Percentiles rank a stretch among this genome's conserved stretches.
Conservation (phyloP, 2,329 filamentous ascomycete genomes). For the Botryotinia narcissicola region DNA sequence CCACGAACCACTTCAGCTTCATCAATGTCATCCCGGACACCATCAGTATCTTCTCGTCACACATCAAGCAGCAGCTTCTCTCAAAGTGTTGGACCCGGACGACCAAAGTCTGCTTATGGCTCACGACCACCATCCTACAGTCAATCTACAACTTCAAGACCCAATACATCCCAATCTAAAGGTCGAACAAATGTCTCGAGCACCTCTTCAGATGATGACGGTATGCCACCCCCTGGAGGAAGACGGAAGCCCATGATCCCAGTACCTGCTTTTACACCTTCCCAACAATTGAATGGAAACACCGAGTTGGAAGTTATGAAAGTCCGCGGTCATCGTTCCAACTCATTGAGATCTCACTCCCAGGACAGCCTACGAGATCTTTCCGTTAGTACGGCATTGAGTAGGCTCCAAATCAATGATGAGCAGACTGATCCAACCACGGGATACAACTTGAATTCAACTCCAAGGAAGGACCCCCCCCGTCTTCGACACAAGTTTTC, state of each 20-base stretch:
- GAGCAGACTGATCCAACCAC: constrained; percentile 24
- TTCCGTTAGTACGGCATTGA: constrained; percentile 42
- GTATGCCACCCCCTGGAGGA: constrained; percentile 32
- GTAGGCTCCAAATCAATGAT: constrained; percentile 34
- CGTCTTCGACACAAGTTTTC: constrained; percentile 29
- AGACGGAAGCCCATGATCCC: constrained; percentile 53
- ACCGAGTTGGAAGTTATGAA: constrained; percentile 32
- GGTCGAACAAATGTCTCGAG: constrained; percentile 44
- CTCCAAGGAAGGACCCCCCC: constrained; percentile 21
- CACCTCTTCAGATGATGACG: constrained; percentile 39
- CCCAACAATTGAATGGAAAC: constrained; percentile 27
- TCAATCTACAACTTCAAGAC: constrained; percentile 49
- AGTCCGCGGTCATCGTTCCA: constrained; percentile 36
- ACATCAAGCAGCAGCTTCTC: constrained; percentile 51
- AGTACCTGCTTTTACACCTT: constrained; percentile 37
- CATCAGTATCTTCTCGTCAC: constrained; percentile 44
- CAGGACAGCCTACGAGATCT: constrained; percentile 36
- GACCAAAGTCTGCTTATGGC: constrained; percentile 45
- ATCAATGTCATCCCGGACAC: constrained; percentile 42
- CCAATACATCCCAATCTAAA: constrained; percentile 42
- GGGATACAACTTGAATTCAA: constrained; percentile 25
- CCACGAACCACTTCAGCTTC: constrained; percentile 38
- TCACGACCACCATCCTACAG: constrained; percentile 47
- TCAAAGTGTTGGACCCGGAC: constrained; percentile 55
- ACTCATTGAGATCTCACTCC: constrained; percentile 28